Base-by-base conservation (phyloP, 1,284 basidiomycete species). In the Leccinum solheimii region DNA sequence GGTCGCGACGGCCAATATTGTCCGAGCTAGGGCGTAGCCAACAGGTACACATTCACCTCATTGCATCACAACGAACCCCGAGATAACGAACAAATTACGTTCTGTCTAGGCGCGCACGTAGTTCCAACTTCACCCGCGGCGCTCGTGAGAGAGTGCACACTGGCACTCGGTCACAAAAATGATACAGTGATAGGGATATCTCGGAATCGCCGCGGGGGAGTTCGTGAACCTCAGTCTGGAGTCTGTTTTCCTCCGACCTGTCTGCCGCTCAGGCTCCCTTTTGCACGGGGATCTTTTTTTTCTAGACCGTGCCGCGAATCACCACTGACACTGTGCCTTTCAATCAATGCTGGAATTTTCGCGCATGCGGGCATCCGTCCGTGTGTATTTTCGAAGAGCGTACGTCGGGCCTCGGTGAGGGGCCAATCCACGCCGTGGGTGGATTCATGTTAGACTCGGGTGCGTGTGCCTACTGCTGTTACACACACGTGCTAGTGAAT, bases 361-460 rank as follows among this genome's bases (percentile, higher is more conserved):
- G 27, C 2, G 48, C 38, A 36, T 52, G n/a, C 56, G 49, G 66
- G 45, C 48, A 36, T 56, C 57, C 50, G 32, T 26, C 7, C 26
- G 34, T 50, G 64, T 32, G 58, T 49, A 51, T 43, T 19, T 36
- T 55, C 53, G 57, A 58, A 61, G 32, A 16, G 32, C 52, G 56
- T 59, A 48, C 13, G 13, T 48, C 21, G 21, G 13, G 45, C n/a
- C 21, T 34, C 27, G 38, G 61, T 9, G 52, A 21, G 45, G 40
- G 49, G 21, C 57, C 36, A 27, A 59, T 59, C 49, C 40, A 53
- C 13, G 34, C 11, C 3, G 8, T 51, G 51, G 54, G 60, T 48
- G 21, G 11, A 23, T 23, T 48, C 45, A 21, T 23, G 45, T 66
- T 67, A 65, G 69, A 63, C 65, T 69, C 65, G 38, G 48, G 34